Conservation (phyloP, 306 rosid species). For the Heteromeles arbutifolia region DNA sequence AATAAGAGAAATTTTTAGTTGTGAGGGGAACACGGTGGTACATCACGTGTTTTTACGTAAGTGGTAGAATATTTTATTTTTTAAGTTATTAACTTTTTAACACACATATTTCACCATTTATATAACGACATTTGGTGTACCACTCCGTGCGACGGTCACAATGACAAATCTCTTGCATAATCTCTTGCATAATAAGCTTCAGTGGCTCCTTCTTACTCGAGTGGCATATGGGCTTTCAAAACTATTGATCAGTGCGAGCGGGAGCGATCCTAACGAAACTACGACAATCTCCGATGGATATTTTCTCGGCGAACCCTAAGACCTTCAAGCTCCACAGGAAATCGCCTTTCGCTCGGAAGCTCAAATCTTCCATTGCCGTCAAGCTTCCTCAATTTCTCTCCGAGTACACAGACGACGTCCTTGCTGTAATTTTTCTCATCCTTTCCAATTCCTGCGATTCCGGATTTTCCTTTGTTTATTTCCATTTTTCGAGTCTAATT, state of each 20-base stretch:
- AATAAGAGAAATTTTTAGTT: too few species aligned
- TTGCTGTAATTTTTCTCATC: conserved; percentile 9
- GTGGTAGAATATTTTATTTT: too few species aligned
- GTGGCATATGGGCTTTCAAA: not conserved
- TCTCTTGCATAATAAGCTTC: too few species aligned
- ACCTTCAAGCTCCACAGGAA: conserved; percentile 12
- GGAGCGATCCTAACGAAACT: not conserved
- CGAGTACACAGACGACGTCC: conserved; percentile 11
- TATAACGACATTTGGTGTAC: too few species aligned
- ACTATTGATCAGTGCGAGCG: not conserved
- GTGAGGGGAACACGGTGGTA: too few species aligned
- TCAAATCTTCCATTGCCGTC: conserved; percentile 19
- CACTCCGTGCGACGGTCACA: too few species aligned
- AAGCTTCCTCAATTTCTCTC: conserved; percentile 15
- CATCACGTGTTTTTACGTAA: too few species aligned
- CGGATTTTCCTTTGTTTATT: not conserved
- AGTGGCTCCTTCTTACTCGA: not conserved
- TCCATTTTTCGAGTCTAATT: not conserved
- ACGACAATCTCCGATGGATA: conserved; percentile 5
- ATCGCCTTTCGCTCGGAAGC: conserved; percentile 1
- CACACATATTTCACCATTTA: too few species aligned
- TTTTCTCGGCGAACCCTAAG: conserved; percentile 11
- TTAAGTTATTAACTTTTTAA: too few species aligned
- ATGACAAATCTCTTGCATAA: too few species aligned
- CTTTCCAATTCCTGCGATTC: not conserved